Conservation (phyloP, 1,284 basidiomycete genomes). For the Puccinia horiana region DNA sequence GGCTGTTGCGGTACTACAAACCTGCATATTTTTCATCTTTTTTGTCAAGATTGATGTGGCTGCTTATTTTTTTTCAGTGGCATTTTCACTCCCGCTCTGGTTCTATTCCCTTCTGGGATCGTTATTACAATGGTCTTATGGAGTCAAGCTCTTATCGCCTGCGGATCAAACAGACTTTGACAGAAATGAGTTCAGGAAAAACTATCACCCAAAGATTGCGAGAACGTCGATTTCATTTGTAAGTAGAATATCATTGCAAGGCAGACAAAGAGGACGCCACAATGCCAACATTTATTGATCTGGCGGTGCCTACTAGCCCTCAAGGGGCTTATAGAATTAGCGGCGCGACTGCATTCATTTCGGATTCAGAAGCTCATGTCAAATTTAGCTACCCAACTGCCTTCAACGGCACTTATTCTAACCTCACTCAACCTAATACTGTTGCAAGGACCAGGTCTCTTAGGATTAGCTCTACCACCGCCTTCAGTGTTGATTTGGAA, state of each 20-base stretch:
- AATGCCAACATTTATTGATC: background rate
- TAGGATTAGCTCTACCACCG: slow-evolving; percentile 16
- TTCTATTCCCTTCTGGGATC: slow-evolving; percentile 61
- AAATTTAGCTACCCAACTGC: slow-evolving; percentile 27
- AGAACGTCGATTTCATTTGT: background rate
- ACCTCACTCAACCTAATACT: background rate
- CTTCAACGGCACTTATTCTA: slow-evolving; percentile 30
- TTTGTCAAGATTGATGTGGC: background rate
- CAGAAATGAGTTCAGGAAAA: background rate
- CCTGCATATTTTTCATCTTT: background rate
- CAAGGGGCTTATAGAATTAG: slow-evolving; percentile 26
- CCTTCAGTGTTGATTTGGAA: slow-evolving; percentile 20
- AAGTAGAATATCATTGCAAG: background rate
- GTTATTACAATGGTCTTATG: slow-evolving; percentile 61
- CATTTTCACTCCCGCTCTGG: slow-evolving; percentile 58
- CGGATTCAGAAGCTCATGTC: background rate
- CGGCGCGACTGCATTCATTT: background rate
- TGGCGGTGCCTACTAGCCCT: background rate
- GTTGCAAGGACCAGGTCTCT: background rate
- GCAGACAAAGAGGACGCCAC: background rate
- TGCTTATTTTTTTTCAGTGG: slow-evolving; percentile 51
- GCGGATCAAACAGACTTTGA: slow-evolving; percentile 55
- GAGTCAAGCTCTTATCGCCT: slow-evolving; percentile 58
- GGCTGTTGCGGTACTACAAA: background rate
- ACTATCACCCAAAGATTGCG: background rate